Conservation (phyloP, 2,329 filamentous ascomycete genomes). For the Cladosporium oxysporum region DNA sequence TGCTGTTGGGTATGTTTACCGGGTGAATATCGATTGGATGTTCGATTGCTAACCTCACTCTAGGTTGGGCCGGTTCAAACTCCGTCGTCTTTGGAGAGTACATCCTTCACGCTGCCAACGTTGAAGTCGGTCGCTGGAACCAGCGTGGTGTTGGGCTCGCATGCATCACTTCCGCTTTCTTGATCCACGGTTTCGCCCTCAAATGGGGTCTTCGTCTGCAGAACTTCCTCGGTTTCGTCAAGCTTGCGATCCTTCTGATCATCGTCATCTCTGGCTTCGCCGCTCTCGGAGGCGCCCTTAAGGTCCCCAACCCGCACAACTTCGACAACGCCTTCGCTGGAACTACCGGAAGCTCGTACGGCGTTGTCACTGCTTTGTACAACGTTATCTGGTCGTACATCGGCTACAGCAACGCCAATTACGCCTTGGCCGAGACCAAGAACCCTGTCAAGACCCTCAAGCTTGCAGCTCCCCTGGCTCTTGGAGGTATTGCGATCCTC, state of each 20-base stretch:
- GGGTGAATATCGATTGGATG: constrained; percentile 18
- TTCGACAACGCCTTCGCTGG: constrained; percentile 66
- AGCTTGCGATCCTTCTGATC: constrained; percentile 65
- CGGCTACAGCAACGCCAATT: constrained; percentile 69
- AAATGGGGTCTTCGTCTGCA: constrained; percentile 69
- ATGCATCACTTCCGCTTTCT: constrained; percentile 64
- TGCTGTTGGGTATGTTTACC: constrained; percentile 56
- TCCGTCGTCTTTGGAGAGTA: constrained; percentile 71
- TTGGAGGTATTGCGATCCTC: constrained; percentile 59
- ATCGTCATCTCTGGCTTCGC: constrained; percentile 64
- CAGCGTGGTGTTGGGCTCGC: constrained; percentile 67
- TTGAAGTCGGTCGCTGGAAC: constrained; percentile 66
- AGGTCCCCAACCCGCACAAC: constrained; percentile 63
- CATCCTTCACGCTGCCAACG: constrained; percentile 64
- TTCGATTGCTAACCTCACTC: not conserved
- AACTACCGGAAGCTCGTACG: constrained; percentile 66
- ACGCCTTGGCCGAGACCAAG: constrained; percentile 65
- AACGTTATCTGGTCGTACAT: constrained; percentile 72
- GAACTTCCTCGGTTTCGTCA: constrained; percentile 66
- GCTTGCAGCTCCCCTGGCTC: constrained; percentile 63
- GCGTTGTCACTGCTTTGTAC: constrained; percentile 68
- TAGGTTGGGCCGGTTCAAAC: constrained; percentile 63
- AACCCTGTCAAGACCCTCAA: constrained; percentile 66
- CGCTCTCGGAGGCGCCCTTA: constrained; percentile 62
- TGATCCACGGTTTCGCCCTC: constrained; percentile 64